Base-by-base conservation (phyloP, 139 green algal species). In the Spirogloea muscicola region DNA sequence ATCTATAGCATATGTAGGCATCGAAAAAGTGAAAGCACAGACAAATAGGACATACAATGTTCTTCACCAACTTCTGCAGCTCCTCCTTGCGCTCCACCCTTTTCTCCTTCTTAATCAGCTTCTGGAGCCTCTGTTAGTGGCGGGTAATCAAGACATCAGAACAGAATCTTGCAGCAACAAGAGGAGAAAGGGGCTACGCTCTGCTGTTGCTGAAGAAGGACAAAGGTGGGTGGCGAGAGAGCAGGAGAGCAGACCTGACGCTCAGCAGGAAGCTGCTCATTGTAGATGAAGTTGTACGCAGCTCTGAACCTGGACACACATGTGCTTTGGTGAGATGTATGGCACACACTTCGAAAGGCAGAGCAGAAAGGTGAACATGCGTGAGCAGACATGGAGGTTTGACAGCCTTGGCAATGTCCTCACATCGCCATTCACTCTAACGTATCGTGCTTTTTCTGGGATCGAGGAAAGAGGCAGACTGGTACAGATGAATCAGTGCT, bases 231-330 rank as follows among this genome's bases (percentile, higher is more conserved):
- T 13, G 10, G 13, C 10, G 10, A 51, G 10, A 51, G 43, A 10
- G 13, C 43, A 51, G 43, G 10, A 51, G 10, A 51, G 43, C 43
- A 51, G 10, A 72, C 63, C 31, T 74, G 40, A 21, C 63, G 72
- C 84, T 96, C 91, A 25, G 80, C 34, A 2, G 90, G 90, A 66
- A 96, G 61, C 36, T 88, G 72, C 39, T 96, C 88, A 69, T 95
- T 84, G 77, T 91, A 96, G 49, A 96, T 58, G 72, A 96, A 96
- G 0, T 81, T 68, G 77, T 96, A 96, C 21, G 73, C 79, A 72
- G 85, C 84, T n/a, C 85, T 83, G 41, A 88, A 89, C n/a, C 68
- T 44, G 9, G 87, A 74, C 25, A 83, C 71, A 10, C 55, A 4
- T 51, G 6, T 7, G 4, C 41, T n/a, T n/a, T n/a, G n/a, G n/a